Conservation (phyloP, 192 early-diverging fungal genomes). For the Backusella westeae region DNA sequence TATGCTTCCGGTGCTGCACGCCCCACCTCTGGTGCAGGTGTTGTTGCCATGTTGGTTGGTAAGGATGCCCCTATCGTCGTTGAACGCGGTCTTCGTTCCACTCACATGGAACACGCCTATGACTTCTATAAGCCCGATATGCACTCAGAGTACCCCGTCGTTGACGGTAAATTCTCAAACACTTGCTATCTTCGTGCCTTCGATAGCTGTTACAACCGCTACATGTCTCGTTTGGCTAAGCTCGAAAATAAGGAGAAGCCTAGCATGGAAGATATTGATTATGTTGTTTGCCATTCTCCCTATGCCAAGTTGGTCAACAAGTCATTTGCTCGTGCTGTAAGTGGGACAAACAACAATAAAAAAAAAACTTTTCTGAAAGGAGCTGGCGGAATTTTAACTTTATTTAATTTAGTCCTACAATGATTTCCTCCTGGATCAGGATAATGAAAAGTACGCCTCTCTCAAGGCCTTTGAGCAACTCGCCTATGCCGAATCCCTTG, state of each 20-base stretch:
- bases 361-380: neutral
- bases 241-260: slow-evolving; percentile 37
- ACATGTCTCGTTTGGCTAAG: slow-evolving; percentile 66
- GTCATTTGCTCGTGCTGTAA: slow-evolving; percentile 75
- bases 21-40: slow-evolving; percentile 93
- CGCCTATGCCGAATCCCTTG: slow-evolving; percentile 70
- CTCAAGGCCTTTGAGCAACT: slow-evolving; percentile 55
- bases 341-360: neutral
- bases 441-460: slow-evolving; percentile 53
- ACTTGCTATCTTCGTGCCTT: slow-evolving; percentile 89
- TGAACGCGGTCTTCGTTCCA: slow-evolving; percentile 83
- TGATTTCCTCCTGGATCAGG: slow-evolving; percentile 83
- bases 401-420: slow-evolving; percentile 68
- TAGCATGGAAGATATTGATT: slow-evolving; percentile 66
- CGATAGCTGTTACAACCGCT: slow-evolving; percentile 85
- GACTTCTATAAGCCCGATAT: slow-evolving; percentile 99
- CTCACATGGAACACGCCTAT: slow-evolving; percentile 96
- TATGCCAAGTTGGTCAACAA: slow-evolving; percentile 98
- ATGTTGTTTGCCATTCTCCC: slow-evolving; percentile 93
- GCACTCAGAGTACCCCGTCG: slow-evolving; percentile 94
- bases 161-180: slow-evolving; percentile 94
- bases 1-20: slow-evolving; percentile 90
- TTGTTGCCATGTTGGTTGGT: slow-evolving; percentile 88
- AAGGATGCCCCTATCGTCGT: slow-evolving; percentile 92
- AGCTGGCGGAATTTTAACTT: neutral